Conservation (phyloP, 495 filamentous ascomycete genomes). For the Penicillium tannophilum region DNA sequence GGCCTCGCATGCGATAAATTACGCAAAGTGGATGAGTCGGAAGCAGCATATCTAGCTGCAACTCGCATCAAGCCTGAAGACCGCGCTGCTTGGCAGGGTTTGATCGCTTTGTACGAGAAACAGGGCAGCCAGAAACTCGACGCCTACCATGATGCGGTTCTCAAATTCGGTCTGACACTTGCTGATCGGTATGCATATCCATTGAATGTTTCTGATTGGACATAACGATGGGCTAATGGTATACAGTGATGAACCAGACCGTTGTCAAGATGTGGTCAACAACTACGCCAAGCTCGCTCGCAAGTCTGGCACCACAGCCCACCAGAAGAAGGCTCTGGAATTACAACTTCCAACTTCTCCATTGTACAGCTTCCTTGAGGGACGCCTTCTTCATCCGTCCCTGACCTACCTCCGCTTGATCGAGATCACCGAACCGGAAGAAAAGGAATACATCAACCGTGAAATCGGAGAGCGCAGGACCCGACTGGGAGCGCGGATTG, state of each 20-base stretch:
- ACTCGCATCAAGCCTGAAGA: slow-evolving; percentile 64
- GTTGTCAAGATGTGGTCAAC: slow-evolving; percentile 76
- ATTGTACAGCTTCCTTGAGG: slow-evolving; percentile 82
- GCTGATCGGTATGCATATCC: slow-evolving; percentile 56
- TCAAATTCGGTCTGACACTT: slow-evolving; percentile 75
- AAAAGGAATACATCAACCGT: slow-evolving; percentile 87
- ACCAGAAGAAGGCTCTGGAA: slow-evolving; percentile 73
- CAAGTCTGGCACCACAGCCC: slow-evolving; percentile 66
- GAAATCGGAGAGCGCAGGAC: slow-evolving; percentile 88
- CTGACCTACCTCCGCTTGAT: slow-evolving; percentile 81
- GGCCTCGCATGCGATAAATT: slow-evolving; percentile 80
- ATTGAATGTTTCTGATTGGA: no score
- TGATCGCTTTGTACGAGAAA: slow-evolving; percentile 83
- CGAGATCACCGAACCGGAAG: slow-evolving; percentile 82
- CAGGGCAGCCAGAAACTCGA: slow-evolving; percentile 69
- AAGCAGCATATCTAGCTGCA: slow-evolving; percentile 73
- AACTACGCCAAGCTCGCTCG: slow-evolving; percentile 74
- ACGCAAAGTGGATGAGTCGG: slow-evolving; percentile 67
- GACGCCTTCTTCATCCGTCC: slow-evolving; percentile 76
- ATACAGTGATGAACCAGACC: neutral
- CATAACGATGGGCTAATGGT: neutral
- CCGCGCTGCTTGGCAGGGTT: slow-evolving; percentile 81
- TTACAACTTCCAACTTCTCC: slow-evolving; percentile 75
- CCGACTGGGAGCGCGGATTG: slow-evolving; percentile 79
- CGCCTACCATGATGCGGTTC: slow-evolving; percentile 69